Evolutionary conservation across 2,329 filamentous ascomycete genomes (phyloP), one percentile per base, ranked within the genome.

Genomic region (Fusarium sacchari): DNA sequence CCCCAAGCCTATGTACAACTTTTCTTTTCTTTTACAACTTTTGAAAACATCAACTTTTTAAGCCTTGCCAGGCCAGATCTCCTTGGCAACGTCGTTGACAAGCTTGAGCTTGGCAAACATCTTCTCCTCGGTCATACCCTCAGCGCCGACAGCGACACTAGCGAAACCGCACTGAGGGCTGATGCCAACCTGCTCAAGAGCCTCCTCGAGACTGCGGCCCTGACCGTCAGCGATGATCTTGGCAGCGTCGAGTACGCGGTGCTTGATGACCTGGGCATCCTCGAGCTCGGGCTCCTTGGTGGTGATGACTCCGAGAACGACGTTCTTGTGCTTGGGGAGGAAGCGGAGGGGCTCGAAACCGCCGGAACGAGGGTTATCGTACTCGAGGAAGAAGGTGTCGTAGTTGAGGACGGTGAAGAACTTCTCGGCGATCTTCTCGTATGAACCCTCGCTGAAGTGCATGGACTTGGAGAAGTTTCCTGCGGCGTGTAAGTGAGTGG

Each of bases 161-260:
- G 92, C 92, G 79, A 92, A 92, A 2, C 90, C 91, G 78, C 90
- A 92, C 83, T 93, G 91, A 7, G 91, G 91, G 78, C 89, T 92
- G 34, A 93, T 89, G 49, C 90, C 90, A 32, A 94, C 84, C 72
- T 89, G 87, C 78, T 89, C 84, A 60, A 94, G 82, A 3, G 90
- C 91, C 77, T 93, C 86, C 76, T 92, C 87, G n/a, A 87, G 84
- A 12, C 84, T 87, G 78, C 91, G 85, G 5, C 88, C 88, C 50
- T 88, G 89, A 0, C 92, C 92, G 74, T 90, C 83, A 0, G 91
- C 91, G 60, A 94, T 89, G 79, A 90, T 89, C 70, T 90, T 87
- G 7, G 92, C 92, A 2, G 89, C 90, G 69, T 88, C 83, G 60
- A 83, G 82, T 8, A 91, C 87, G 32, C 86, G 84, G 65, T 82